Percentiles rank a stretch among this genome's conserved stretches.
Conservation (phyloP, 306 rosid genomes). For the Lupinus albus region DNA sequence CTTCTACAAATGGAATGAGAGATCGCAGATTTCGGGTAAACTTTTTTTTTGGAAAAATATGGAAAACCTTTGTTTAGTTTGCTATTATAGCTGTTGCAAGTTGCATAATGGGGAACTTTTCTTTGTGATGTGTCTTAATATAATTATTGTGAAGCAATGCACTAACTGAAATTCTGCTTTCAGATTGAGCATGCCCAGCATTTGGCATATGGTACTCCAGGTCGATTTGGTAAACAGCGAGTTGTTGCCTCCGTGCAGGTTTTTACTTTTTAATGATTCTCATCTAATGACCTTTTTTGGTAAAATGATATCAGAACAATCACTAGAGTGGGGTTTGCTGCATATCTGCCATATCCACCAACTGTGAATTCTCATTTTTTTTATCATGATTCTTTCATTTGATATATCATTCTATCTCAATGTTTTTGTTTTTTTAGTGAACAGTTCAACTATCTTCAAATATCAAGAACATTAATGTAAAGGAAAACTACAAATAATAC, state of each 20-base stretch:
- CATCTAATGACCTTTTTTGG: constrained; percentile 16
- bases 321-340: constrained; percentile 6
- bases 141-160: constrained; percentile 29
- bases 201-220: constrained; percentile 64
- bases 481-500: not conserved
- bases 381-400: not conserved
- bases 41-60: constrained; percentile 13
- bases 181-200: constrained; percentile 97
- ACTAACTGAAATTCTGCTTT: constrained; percentile 39
- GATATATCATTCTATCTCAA: not conserved
- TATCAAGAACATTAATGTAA: not conserved
- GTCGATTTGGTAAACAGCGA: constrained; percentile 64
- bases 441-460: not conserved
- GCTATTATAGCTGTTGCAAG: not conserved
- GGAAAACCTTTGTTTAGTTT: constrained; percentile 13
- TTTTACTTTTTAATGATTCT: constrained; percentile 5
- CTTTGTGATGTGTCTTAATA: constrained; percentile 9
- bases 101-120: constrained; percentile 12
- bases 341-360: constrained; percentile 12
- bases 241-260: constrained; percentile 87
- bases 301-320: constrained; percentile 21
- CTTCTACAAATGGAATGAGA: constrained; percentile 62
- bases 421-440: not conserved
- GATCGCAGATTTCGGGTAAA: constrained; percentile 90
- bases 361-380: not conserved